Conservation (phyloP, 2,329 filamentous ascomycete genomes). For the Venturia carpophila region DNA sequence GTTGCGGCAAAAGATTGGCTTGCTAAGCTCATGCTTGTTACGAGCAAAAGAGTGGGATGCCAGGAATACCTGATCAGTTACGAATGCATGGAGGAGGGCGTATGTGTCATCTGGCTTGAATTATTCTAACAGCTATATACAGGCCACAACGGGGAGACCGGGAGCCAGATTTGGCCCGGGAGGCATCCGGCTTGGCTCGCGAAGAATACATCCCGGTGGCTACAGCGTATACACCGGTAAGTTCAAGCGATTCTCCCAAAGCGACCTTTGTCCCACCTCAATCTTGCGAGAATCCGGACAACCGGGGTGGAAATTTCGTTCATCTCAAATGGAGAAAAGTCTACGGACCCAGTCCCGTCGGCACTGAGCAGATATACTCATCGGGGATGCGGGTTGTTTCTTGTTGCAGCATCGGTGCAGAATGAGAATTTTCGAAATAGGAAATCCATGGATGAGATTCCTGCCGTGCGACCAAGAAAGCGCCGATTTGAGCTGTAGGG, state of each 20-base stretch:
- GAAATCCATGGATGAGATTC: neutral
- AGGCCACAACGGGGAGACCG: conserved; percentile 45
- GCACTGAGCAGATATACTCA: neutral
- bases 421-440: neutral
- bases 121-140: neutral
- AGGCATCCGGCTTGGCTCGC: conserved; percentile 45
- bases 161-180: conserved; percentile 46
- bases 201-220: conserved; percentile 37
- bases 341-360: neutral
- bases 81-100: neutral
- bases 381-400: neutral
- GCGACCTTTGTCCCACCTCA: neutral
- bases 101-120: neutral
- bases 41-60: neutral
- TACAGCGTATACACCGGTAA: conserved; percentile 45
- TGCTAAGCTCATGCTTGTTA: neutral
- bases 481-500: neutral
- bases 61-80: neutral
- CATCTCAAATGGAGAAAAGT: neutral
- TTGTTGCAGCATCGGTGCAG: neutral
- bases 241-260: conserved; percentile 1
- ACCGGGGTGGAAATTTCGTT: neutral
- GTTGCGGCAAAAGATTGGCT: too few species aligned
- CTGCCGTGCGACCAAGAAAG: neutral
- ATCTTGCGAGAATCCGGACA: neutral